phyloP scores from a whole-genome alignment of 768 basidiomycete species.

The Mycena galopus region DNA sequence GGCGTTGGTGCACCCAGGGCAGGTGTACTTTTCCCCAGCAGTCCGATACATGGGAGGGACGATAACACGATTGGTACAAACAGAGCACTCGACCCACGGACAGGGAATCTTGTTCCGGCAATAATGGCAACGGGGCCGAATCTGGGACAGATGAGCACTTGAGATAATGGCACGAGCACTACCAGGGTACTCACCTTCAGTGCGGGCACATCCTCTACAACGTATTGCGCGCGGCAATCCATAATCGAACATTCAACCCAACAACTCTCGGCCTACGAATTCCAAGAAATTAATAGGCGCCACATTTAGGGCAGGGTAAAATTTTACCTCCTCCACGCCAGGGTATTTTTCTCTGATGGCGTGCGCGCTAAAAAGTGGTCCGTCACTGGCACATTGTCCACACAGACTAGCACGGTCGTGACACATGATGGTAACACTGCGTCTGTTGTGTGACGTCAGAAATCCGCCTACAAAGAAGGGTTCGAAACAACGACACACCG shows the following conservation, averaged over 20 bases:
- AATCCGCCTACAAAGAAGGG: background rate
- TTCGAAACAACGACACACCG: conserved; percentile 17
- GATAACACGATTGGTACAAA: conserved; percentile 43
- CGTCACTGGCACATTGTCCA: conserved; percentile 33
- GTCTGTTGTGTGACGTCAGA: conserved; percentile 17
- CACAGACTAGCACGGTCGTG: conserved; percentile 30
- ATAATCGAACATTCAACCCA: conserved; percentile 43
- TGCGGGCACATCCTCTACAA: conserved; percentile 33
- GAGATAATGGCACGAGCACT: background rate
- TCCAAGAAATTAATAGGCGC: no score
- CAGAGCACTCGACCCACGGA: conserved; percentile 41
- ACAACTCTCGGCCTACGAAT: conserved; percentile 37
- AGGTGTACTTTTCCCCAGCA: conserved; percentile 27
- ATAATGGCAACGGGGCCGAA: conserved; percentile 44
- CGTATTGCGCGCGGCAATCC: conserved; percentile 43
- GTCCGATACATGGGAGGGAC: conserved; percentile 35
- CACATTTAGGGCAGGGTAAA: no score
- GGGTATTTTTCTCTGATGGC: conserved; percentile 17
- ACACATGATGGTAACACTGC: conserved; percentile 45
- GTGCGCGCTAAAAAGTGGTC: background rate
- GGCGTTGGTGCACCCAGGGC: conserved; percentile 37
- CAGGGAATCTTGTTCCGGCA: conserved; percentile 40
- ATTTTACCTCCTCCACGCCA: conserved; percentile 23
- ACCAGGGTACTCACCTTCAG: conserved; percentile 19
- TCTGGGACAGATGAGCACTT: conserved; percentile 17